Base-by-base conservation (phyloP, 2,329 filamentous ascomycete species). In the Colletotrichum tropicicola region DNA sequence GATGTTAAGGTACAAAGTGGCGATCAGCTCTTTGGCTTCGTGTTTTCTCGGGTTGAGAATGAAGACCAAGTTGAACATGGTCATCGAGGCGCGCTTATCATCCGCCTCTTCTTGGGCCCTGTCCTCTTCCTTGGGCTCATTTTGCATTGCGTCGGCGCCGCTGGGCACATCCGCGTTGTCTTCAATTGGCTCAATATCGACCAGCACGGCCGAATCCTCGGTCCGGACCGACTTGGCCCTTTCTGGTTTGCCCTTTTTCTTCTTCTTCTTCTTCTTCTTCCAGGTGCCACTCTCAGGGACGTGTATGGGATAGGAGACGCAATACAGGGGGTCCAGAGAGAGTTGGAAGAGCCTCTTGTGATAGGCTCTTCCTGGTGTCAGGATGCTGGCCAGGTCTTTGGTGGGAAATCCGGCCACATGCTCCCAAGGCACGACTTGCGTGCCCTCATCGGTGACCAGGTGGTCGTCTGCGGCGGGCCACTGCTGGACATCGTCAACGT, bases 51-150 rank as follows among this genome's bases (percentile, higher is more conserved):
- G 92, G 69, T 93, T 91, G 68, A 98, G 82, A 53, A 97, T 92
- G 76, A 98, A 98, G 23, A 98, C 94, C 10, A 98, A 87, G 76
- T 98, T 97, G 79, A 99, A 99, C 95, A 98, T 98, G 68, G 91
- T 94, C 92, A 98, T 94, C 48, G 88, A 87, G 69, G 85, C 88
- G 70, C 83, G 83, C 74, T 92, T 90, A 73, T 88, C 83, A 66
- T 91, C 84, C 41, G 83, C 77, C 63, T 87, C 77, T 59, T 86
- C 84, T 77, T 72, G 72, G n/a, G 75, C 77, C 39, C 72, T 70
- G 39, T 77, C 78, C 55, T 72, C 68, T 12, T 75, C 71, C 53
- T 73, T 72, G 28, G 71, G 68, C 8, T 59, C 68, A 19, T 51
- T 43, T 10, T 66, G 54, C 21, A 68, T 61, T 25, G 68, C 61